Percentiles rank a stretch among this genome's conserved stretches.
Conservation (phyloP, 495 filamentous ascomycete species). For the Parathielavia appendiculata region DNA sequence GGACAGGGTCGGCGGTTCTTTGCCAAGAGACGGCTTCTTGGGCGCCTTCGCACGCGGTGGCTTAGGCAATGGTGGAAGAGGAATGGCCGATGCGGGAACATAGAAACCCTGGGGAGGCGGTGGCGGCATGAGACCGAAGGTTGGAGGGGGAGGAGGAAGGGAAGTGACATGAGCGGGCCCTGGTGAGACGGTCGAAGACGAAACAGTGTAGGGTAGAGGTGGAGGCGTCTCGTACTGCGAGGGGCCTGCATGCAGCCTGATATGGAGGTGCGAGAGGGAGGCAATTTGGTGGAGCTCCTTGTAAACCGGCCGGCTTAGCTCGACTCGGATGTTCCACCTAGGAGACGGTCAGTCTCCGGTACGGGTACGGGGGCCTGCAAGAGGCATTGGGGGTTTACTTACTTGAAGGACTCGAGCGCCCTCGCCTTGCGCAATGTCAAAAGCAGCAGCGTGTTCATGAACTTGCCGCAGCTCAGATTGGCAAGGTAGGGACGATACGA, state of each 20-base stretch:
- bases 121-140: conserved; percentile 17
- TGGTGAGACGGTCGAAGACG: conserved; percentile 7
- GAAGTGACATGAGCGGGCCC: conserved; percentile 13
- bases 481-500: conserved; percentile 46
- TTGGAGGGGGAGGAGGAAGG: conserved; percentile 15
- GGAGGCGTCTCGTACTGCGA: conserved; percentile 46
- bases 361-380: not conserved
- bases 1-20: conserved; percentile 47
- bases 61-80: conserved; percentile 24
- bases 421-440: conserved; percentile 49
- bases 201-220: conserved; percentile 31
- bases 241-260: conserved; percentile 51
- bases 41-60: conserved; percentile 21
- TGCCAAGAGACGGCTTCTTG: conserved; percentile 20
- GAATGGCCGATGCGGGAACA: conserved; percentile 16
- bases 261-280: conserved; percentile 51
- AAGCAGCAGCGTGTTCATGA: conserved; percentile 57
- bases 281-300: conserved; percentile 47
- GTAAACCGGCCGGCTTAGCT: conserved; percentile 56
- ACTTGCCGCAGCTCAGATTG: conserved; percentile 51
- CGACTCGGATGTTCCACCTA: conserved; percentile 60
- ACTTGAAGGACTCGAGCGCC: conserved; percentile 54
- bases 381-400: conserved; percentile 14
- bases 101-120: conserved; percentile 25
- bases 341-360: conserved; percentile 4